A percentile compares a stretch with the other conserved stretches of the same genome.
Conservation (phyloP, 1,139 yeast species). For the Protomyces gravidus region DNA sequence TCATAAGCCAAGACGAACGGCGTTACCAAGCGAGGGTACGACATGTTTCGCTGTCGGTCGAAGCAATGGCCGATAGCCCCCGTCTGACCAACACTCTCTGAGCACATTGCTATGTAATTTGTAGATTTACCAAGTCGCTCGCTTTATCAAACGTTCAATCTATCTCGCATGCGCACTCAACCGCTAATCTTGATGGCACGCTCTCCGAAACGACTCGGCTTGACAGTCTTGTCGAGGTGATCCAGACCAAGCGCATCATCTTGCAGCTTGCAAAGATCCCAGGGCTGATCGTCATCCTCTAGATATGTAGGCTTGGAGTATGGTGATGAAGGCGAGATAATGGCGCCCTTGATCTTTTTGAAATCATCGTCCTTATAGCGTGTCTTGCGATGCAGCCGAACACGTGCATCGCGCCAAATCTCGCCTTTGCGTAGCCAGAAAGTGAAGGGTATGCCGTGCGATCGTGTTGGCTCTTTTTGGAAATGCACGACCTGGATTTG, state of each 20-base stretch:
- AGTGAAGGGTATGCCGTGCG: slow-evolving; percentile 86
- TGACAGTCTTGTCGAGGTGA: slow-evolving; percentile 68
- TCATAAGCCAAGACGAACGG: slow-evolving; percentile 1
- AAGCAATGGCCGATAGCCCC: not conserved
- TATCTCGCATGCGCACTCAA: not conserved
- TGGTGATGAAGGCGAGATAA: slow-evolving; percentile 33
- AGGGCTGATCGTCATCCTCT: slow-evolving; percentile 53
- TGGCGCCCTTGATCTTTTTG: slow-evolving; percentile 63
- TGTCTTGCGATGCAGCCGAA: slow-evolving; percentile 59
- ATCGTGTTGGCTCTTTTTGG: slow-evolving; percentile 61
- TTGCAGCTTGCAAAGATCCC: slow-evolving; percentile 49
- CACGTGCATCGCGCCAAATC: slow-evolving; percentile 57
- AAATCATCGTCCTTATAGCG: slow-evolving; percentile 80
- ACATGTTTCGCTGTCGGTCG: not conserved
- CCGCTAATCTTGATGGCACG: slow-evolving; percentile 32
- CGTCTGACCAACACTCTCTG: slow-evolving; percentile 1
- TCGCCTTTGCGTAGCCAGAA: slow-evolving; percentile 65
- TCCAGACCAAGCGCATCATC: slow-evolving; percentile 66
- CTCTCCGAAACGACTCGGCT: slow-evolving; percentile 31
- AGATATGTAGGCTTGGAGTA: slow-evolving; percentile 51
- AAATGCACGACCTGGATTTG: slow-evolving; percentile 63
- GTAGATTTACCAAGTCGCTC: too few relatives aligned
- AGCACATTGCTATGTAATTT: not conserved
- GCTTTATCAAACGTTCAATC: too few relatives aligned
- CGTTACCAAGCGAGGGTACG: slow-evolving; percentile 5